These are phyloP conservation scores for Starmerella scarabaei DNA, from an alignment of 805 yeast genomes.

Conservation along the genomic window DNA sequence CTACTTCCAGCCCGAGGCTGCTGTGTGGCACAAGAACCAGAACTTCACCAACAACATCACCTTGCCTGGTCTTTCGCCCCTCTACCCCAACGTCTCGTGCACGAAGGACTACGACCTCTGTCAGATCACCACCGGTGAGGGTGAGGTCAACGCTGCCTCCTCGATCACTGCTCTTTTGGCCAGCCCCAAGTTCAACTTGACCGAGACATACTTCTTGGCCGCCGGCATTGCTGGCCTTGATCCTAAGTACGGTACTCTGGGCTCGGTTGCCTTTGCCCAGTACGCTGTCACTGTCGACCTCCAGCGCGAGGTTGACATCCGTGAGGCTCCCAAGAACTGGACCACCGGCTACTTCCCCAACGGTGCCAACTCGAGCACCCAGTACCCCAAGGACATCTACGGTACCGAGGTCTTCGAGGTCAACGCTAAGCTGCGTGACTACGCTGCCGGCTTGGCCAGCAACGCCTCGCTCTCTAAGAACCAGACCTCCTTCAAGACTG, in stretches of 20 bases:
- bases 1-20: constrained; percentile 42
- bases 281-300: constrained; percentile 50
- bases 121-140: constrained; percentile 57
- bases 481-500: constrained; percentile 34
- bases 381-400: constrained; percentile 42
- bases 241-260: constrained; percentile 43
- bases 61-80: constrained; percentile 53
- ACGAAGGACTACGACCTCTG: constrained; percentile 40
- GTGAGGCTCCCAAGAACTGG: constrained; percentile 37
- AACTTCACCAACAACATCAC: constrained; percentile 43
- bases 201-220: constrained; percentile 46
- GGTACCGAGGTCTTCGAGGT: constrained; percentile 57
- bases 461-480: constrained; percentile 34
- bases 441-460: constrained; percentile 41
- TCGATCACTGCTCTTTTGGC: constrained; percentile 42
- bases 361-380: constrained; percentile 38
- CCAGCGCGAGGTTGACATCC: constrained; percentile 45
- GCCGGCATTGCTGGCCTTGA: constrained; percentile 59
- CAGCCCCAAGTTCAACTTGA: constrained; percentile 43
- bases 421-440: constrained; percentile 44
- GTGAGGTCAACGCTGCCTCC: constrained; percentile 54
- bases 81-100: constrained; percentile 46
- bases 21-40: constrained; percentile 39
- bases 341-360: constrained; percentile 46
- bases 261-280: constrained; percentile 47